Base-by-base conservation (phyloP, 108 stramenopile species). In the Thalassiosira profunda region DNA sequence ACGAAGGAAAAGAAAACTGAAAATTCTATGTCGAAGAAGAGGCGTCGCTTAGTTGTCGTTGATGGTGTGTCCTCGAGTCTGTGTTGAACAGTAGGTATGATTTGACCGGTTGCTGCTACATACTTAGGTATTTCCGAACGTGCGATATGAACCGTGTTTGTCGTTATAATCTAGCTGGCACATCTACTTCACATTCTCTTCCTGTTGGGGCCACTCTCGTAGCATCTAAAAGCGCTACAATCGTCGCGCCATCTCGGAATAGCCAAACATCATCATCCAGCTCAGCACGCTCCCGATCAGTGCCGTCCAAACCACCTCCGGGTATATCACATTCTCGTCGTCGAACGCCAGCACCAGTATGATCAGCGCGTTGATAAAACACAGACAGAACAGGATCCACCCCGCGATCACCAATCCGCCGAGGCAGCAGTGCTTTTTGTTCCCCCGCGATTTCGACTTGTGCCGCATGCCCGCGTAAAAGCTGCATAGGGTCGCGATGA, bases 241-340 rank as follows among this genome's bases (percentile, higher is more conserved):
- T 1, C 53, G 52, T 58, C 69, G 49, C 18, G 47, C 46, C 69
- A 60, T 29, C 21, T 70, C 69, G 15, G 69, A 58, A 47, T 51
- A 70, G 9, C 69, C 58, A 41, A 59, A 52, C 25, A 59, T 26
- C 12, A 51, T 49, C 9, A 60, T 11, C 69, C 69, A 70, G 14
- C 58, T 38, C 15, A 41, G 11, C 5, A 60, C 30, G 31, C 58
- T 36, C 37, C 58, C 58, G 42, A 23, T 7, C 23, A 70, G 51
- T 36, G 58, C 69, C 18, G 35, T 36, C 37, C 34, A 46, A 0
- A 49, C 69, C 15, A 25, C 38, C 6, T 49, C 37, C 2, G 57
- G 48, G 43, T 59, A 21, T 49, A 60, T 60, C 28, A 23, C 40
- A 24, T 58, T 49, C 20, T 52, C 58, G 20, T 33, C 21, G 58